Percentiles rank a stretch among this genome's conserved stretches.
phyloP scores from a whole-genome alignment of 2,329 filamentous ascomycete species.

The Thelonectria blattea region DNA sequence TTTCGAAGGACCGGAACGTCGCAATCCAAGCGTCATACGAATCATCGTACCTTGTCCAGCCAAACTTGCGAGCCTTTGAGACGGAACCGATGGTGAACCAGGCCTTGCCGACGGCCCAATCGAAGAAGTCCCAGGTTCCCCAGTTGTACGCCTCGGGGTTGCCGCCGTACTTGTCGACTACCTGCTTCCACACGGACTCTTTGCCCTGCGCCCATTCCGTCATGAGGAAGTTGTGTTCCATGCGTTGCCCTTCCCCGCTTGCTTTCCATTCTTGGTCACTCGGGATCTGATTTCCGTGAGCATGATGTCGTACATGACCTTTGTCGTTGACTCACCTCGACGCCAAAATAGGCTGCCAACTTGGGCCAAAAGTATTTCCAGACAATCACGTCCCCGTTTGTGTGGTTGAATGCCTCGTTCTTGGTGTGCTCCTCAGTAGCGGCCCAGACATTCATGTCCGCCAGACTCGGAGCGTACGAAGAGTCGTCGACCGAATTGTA shows the following conservation, averaged over 20 bases:
- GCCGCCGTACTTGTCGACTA: conserved; percentile 26
- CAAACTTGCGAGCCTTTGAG: conserved; percentile 28
- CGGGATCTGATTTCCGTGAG: conserved; percentile 6
- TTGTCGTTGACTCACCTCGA: conserved; percentile 8
- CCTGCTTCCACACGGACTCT: conserved; percentile 23
- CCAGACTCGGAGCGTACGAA: conserved; percentile 25
- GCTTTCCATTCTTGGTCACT: conserved; percentile 23
- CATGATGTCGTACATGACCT: too few species aligned
- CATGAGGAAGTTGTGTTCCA: conserved; percentile 27
- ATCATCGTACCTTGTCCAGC: conserved; percentile 27
- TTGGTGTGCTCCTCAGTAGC: conserved; percentile 16
- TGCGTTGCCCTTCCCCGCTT: conserved; percentile 21
- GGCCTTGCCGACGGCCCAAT: conserved; percentile 29
- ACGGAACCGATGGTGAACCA: conserved; percentile 25
- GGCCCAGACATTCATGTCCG: conserved; percentile 24
- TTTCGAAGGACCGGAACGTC: conserved; percentile 28
- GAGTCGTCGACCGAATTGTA: conserved; percentile 22
- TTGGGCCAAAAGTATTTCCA: conserved; percentile 25
- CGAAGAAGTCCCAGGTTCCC: conserved; percentile 31
- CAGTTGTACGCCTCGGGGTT: conserved; percentile 24
- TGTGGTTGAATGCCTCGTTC: conserved; percentile 26
- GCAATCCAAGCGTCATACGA: conserved; percentile 27
- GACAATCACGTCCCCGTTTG: conserved; percentile 22
- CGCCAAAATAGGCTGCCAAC: conserved; percentile 14
- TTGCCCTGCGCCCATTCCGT: conserved; percentile 28